Percentiles rank a stretch among this genome's conserved stretches.
Conservation (phyloP, 768 basidiomycete species). For the Mycena albidolilacea region DNA sequence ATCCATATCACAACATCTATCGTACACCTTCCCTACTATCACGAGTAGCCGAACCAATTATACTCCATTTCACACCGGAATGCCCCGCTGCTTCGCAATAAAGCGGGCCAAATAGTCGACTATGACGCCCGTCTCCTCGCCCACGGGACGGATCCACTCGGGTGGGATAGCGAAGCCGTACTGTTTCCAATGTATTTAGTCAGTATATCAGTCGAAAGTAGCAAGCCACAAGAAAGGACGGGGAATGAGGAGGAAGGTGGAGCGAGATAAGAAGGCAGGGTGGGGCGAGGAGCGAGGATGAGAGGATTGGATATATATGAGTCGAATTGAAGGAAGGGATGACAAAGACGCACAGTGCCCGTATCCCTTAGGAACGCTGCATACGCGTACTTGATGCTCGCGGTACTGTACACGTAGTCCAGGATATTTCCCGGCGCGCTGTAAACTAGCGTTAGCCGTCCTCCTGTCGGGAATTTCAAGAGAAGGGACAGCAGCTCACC, state of each 20-base stretch:
- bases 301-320: not conserved
- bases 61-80: no score
- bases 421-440: conserved; percentile 75
- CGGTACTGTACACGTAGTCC: conserved; percentile 74
- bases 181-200: conserved; percentile 49
- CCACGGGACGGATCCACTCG: conserved; percentile 81
- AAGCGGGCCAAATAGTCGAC: not conserved
- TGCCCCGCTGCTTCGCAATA: not conserved
- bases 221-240: no score
- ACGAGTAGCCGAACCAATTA: no score
- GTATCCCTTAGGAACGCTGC: conserved; percentile 78
- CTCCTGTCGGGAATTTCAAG: not conserved
- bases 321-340: not conserved
- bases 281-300: no score
- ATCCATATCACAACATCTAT: no score
- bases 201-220: no score
- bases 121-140: conserved; percentile 75
- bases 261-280: no score
- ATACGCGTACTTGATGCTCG: conserved; percentile 74
- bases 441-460: not conserved
- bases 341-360: conserved; percentile 67
- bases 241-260: no score
- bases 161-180: conserved; percentile 85
- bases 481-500: conserved; percentile 39
- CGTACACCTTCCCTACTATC: no score